Evolutionary conservation across 2,329 filamentous ascomycete genomes (phyloP).

Genomic region (Aspergillus transmontanensis): DNA sequence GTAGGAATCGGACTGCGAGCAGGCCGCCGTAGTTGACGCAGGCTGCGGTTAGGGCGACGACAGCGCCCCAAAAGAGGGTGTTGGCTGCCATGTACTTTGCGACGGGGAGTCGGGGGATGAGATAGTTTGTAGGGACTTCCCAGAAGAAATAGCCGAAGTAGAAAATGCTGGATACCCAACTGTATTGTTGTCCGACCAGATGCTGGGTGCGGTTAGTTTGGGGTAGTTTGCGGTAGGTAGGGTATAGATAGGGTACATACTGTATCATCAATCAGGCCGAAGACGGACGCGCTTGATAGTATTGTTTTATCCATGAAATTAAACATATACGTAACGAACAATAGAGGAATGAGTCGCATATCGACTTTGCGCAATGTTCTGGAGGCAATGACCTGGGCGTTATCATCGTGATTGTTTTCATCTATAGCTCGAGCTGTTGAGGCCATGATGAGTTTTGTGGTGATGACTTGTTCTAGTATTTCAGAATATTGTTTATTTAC

Average conservation of each 20-base stretch:
- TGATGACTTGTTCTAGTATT: no score
- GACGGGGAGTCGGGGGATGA: conserved; percentile 53
- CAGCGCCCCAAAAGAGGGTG: conserved; percentile 52
- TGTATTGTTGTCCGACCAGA: conserved; percentile 54
- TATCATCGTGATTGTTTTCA: neutral
- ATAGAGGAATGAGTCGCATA: conserved; percentile 55
- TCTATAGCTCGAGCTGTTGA: neutral
- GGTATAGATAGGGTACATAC: conserved; percentile 11
- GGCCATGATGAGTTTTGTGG: neutral
- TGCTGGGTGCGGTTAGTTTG: conserved; percentile 30
- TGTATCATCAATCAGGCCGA: conserved; percentile 55
- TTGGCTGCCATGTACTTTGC: conserved; percentile 52
- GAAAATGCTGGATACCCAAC: conserved; percentile 56
- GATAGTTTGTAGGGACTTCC: conserved; percentile 34
- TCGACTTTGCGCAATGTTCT: conserved; percentile 60
- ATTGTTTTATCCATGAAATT: conserved; percentile 66
- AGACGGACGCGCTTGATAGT: conserved; percentile 58
- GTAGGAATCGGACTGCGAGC: conserved; percentile 54
- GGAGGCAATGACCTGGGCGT: conserved; percentile 9
- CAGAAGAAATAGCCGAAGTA: conserved; percentile 55
- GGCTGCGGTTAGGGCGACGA: conserved; percentile 51
- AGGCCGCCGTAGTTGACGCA: conserved; percentile 55
- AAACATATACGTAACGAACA: conserved; percentile 61
- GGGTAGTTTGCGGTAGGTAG: no score
- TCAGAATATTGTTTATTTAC: neutral